Evolutionary conservation across 148 eudicot genomes (phyloP), one percentile per base, ranked within the genome.

Genomic region (Chenopodium berlandieri): DNA sequence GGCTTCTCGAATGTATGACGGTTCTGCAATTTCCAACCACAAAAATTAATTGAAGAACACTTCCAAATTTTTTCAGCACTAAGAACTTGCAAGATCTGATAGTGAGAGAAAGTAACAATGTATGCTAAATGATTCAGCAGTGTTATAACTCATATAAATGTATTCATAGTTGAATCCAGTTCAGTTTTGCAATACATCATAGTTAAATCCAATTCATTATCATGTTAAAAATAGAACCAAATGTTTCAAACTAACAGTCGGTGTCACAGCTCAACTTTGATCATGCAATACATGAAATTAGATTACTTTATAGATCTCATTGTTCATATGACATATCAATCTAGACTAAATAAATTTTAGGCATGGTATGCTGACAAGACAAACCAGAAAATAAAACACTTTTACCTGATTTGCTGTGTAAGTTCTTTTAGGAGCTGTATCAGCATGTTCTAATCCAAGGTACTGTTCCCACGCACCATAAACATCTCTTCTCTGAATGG

Each of bases 391-490:
- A 60, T 37, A 17, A 69, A 75, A 80, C 47, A 10, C 54, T 16
- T 76, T 34, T 50, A 82, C 98, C 94, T 92, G 98, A 86, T 89
- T 91, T 50, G 92, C 87, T 2, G 89, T 82, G 85, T 89, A 87
- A 31, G 92, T 83, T 85, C 93, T 88, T 85, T 90, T 94, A 22
- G 98, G 97, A 84, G 95, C 81, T 86, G 85, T 90, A 84, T 94
- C 97, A 78, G 95, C 76, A 83, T 94, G 98, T 79, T 94, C 98
- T 85, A 94, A 75, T 58, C 98, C 98, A 80, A 94, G 93, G 87
- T 94, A 94, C 81, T 91, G 97, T 83, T 94, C 98, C 98, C 97
- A 94, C 83, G 94, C 97, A 82, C 97, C 97, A 89, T 94, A 93
- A 64, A 93, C 95, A 85, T 94, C 98, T 83, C 97, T 87, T 86